These are phyloP conservation scores for Pyrrhoderma lamaoense DNA, from an alignment of 1,284 basidiomycete species.

Conservation along the genomic window DNA sequence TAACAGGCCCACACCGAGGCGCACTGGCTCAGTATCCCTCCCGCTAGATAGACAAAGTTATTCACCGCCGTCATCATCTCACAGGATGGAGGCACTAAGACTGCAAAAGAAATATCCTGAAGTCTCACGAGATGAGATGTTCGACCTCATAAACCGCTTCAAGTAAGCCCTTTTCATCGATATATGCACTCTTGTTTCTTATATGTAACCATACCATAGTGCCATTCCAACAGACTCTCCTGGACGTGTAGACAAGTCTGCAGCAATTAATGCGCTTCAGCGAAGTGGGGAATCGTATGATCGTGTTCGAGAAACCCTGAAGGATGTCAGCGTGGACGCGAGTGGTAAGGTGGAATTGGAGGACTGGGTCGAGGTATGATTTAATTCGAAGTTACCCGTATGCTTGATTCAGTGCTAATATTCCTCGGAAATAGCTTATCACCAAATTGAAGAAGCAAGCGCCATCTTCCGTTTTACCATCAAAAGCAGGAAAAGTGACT, in stretches of 20 bases:
- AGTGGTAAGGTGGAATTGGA: constrained; percentile 96
- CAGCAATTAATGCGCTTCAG: constrained; percentile 73
- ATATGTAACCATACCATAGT: constrained; percentile 34
- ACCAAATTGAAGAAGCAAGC: constrained; percentile 68
- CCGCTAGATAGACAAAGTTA: constrained; percentile 9
- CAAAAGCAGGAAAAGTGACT: constrained; percentile 85
- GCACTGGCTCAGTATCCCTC: constrained; percentile 13
- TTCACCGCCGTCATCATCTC: constrained; percentile 16
- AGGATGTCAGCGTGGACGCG: constrained; percentile 90
- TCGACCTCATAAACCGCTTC: constrained; percentile 87
- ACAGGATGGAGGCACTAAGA: constrained; percentile 76
- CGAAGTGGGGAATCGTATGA: constrained; percentile 85
- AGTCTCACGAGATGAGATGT: constrained; percentile 87
- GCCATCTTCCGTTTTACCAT: constrained; percentile 49
- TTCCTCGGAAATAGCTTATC: constrained; percentile 48
- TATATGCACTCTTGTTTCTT: constrained; percentile 11
- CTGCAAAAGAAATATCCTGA: constrained; percentile 93
- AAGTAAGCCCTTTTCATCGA: constrained; percentile 54
- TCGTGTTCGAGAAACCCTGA: constrained; percentile 84
- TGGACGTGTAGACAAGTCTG: constrained; percentile 78
- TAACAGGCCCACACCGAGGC: constrained; percentile 8
- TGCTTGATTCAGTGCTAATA: constrained; percentile 19
- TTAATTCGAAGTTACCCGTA: not conserved
- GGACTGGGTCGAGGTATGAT: constrained; percentile 89
- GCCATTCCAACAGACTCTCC: constrained; percentile 79